Evolutionary conservation across 2,329 filamentous ascomycete genomes (phyloP), one percentile per base, ranked within the genome.

Genomic region (Colletotrichum eremochloae): DNA sequence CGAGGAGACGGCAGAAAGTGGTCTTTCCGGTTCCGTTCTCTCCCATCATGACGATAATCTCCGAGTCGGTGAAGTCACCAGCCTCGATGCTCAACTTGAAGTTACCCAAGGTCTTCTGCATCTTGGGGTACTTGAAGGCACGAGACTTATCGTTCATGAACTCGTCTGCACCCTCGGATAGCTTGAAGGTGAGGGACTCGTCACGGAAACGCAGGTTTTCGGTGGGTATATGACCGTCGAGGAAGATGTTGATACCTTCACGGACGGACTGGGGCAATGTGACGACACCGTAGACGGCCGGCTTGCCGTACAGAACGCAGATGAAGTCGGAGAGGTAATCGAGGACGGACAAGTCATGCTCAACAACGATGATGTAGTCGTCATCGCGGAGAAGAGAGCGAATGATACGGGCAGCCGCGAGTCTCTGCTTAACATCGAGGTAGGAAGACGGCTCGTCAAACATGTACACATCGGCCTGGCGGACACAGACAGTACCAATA

Each of bases 1-100:
- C 96, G 76, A 99, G 88, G 86, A 99, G 93, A 81, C 93, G 94
- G 88, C 96, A 98, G 89, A 99, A 99, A 6, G 96, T 99, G 1
- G 96, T 99, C 89, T 99, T 98, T 82, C 97, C 97, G 46, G 97
- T 99, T 85, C 96, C 96, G 85, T 99, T 99, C 87, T 98, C 96
- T 77, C 96, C 96, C 96, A 99, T 98, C 94, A 99, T 97, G 83
- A 99, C 96, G 70, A 99, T 91, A 77, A 99, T 99, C 81, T 99
- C 96, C 0, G 96, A 99, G 82, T 99, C 96, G 29, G 96, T 98
- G 81, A 99, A 99, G 73, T 92, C 88, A 77, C 97, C 96, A 33
- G 89, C 70, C 58, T 98, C 93, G 76, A 99, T 91, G 70, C 84
- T 89, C 63, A 99, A 90, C 78, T 93, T 90, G 89, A 99, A 99